phyloP scores from a whole-genome alignment of 2,329 filamentous ascomycete species.

The Cercospora nicotianae region DNA sequence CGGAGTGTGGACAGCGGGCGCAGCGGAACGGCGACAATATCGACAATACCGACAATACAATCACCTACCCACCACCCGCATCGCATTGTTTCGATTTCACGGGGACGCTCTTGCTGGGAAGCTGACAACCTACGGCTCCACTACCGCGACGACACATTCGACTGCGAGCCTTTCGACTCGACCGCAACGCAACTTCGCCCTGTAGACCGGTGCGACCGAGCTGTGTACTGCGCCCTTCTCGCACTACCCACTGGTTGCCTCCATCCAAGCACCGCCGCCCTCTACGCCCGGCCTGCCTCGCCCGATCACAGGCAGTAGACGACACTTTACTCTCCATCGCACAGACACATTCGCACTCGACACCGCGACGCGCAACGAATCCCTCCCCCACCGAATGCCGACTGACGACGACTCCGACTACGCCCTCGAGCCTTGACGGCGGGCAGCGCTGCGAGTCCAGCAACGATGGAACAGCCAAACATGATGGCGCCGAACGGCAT shows the following conservation, averaged over 20 bases:
- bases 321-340: background rate
- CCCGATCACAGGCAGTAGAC: background rate
- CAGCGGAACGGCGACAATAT: background rate
- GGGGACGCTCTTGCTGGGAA: background rate
- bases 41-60: background rate
- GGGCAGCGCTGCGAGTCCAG: slow-evolving; percentile 1
- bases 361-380: slow-evolving; percentile 4
- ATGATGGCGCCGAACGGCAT: slow-evolving; percentile 26
- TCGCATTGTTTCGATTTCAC: background rate
- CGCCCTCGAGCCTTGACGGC: slow-evolving; percentile 4
- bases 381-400: slow-evolving; percentile 12
- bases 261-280: background rate
- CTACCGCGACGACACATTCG: background rate
- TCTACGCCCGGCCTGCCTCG: background rate
- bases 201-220: background rate
- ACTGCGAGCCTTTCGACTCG: background rate
- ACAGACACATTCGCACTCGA: background rate
- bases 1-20: background rate
- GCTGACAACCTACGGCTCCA: slow-evolving; percentile 1
- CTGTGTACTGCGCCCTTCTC: background rate
- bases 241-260: background rate
- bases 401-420: background rate
- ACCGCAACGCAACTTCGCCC: background rate
- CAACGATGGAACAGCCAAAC: slow-evolving; percentile 22
- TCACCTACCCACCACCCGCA: background rate